Evolutionary conservation across 768 basidiomycete species (phyloP).

Genomic region (Nevesoporus exiguus): DNA sequence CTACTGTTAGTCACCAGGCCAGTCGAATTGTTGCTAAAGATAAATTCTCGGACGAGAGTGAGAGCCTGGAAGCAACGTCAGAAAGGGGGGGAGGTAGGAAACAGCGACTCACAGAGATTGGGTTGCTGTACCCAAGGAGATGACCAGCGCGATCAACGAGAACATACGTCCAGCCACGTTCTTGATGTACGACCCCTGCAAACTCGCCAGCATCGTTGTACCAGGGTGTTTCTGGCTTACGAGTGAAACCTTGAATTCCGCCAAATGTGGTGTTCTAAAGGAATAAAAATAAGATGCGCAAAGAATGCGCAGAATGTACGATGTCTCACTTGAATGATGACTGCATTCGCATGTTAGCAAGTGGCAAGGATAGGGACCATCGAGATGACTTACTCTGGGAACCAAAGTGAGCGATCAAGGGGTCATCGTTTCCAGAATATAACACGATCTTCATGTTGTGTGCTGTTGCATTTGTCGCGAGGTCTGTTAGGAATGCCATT

Average conservation of each 20-base stretch:
- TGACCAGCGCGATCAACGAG: constrained; percentile 40
- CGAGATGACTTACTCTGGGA: constrained; percentile 48
- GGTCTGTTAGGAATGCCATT: constrained; percentile 58
- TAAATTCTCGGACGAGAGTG: constrained; percentile 60
- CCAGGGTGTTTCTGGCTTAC: constrained; percentile 67
- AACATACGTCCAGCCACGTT: constrained; percentile 53
- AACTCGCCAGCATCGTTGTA: constrained; percentile 50
- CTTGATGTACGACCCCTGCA: constrained; percentile 71
- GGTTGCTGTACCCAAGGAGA: constrained; percentile 34
- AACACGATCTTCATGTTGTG: constrained; percentile 48
- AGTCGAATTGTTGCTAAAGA: constrained; percentile 57
- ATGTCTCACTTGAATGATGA: constrained; percentile 49
- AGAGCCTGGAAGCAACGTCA: constrained; percentile 42
- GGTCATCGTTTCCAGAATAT: constrained; percentile 72
- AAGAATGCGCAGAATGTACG: not conserved
- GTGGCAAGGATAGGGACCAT: not conserved
- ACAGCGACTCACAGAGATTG: constrained; percentile 40
- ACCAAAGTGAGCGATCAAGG: constrained; percentile 56
- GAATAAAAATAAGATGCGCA: not conserved
- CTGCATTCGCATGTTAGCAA: constrained; percentile 27
- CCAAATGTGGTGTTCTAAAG: constrained; percentile 73
- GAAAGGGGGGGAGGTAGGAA: not conserved
- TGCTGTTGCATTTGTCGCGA: constrained; percentile 57
- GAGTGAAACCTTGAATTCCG: constrained; percentile 70
- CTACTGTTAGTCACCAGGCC: constrained; percentile 45